phyloP scores from a whole-genome alignment of 176 grass and related monocot genomes.

The Tillandsia leiboldiana region DNA sequence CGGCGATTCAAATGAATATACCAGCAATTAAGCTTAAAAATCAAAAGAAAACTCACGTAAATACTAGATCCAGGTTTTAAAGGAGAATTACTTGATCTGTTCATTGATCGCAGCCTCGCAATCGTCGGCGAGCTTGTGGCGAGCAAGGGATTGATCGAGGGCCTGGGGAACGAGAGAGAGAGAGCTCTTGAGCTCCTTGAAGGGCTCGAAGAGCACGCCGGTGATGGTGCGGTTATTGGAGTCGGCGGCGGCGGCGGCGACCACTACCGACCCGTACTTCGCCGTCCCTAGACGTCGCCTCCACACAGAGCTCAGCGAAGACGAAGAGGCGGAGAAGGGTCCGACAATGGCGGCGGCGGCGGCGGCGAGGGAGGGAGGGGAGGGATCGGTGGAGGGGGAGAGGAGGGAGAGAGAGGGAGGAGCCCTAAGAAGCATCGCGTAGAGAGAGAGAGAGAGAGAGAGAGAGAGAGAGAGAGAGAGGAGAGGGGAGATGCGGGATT shows the following conservation, averaged over 20 bases:
- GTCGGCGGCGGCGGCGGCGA: constrained; percentile 8
- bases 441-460: background rate
- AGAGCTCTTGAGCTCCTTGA: constrained; percentile 70
- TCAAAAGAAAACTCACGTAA: background rate
- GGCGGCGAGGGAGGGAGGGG: background rate
- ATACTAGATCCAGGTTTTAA: background rate
- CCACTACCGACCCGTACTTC: background rate
- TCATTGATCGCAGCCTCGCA: constrained; percentile 78
- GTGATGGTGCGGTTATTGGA: constrained; percentile 39
- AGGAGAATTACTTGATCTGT: constrained; percentile 60
- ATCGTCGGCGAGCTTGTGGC: constrained; percentile 56
- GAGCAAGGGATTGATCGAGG: constrained; percentile 37
- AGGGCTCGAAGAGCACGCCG: constrained; percentile 61
- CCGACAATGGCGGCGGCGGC: constrained; percentile 7
- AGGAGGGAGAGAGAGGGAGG: constrained; percentile 1
- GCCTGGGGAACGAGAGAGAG: constrained; percentile 53
- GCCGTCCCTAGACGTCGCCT: constrained; percentile 6
- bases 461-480: background rate
- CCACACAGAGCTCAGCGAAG: background rate
- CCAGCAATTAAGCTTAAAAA: no score
- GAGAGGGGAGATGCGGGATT: background rate
- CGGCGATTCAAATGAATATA: no score
- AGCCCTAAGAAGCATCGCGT: constrained; percentile 33
- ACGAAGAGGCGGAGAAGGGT: background rate
- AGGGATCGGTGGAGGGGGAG: background rate